A percentile compares a stretch with the other conserved stretches of the same genome.
phyloP scores from a whole-genome alignment of 805 yeast species.

The Hanseniaspora guilliermondii region DNA sequence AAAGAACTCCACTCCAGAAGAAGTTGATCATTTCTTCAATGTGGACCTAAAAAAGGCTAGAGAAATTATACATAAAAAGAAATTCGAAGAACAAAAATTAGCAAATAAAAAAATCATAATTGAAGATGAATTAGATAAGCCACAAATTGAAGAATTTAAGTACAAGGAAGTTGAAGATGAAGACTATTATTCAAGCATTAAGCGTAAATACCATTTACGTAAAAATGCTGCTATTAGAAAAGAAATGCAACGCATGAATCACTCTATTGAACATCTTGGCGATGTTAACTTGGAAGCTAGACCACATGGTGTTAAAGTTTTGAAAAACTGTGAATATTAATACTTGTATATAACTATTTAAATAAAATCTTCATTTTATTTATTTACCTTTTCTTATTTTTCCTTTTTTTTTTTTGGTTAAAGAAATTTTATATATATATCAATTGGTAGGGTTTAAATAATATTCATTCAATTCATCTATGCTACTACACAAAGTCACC shows the following conservation, averaged over 20 bases:
- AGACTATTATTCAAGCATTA: slow-evolving; percentile 16
- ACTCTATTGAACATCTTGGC: slow-evolving; percentile 2
- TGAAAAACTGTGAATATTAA: slow-evolving; percentile 3
- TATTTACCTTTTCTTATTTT: no score
- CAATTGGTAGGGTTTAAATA: slow-evolving; percentile 24
- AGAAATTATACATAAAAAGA: not conserved
- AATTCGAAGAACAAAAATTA: not conserved
- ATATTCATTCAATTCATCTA: slow-evolving; percentile 61
- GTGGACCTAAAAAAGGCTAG: slow-evolving; percentile 10
- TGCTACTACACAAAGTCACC: slow-evolving; percentile 76
- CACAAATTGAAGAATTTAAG: not conserved
- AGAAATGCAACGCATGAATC: not conserved
- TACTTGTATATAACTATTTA: slow-evolving; percentile 4
- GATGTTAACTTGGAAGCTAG: not conserved
- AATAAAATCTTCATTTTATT: not conserved
- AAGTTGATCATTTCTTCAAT: slow-evolving; percentile 1
- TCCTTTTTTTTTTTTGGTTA: not conserved
- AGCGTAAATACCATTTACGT: not conserved
- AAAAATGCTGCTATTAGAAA: not conserved
- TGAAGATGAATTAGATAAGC: not conserved
- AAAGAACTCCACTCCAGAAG: not conserved
- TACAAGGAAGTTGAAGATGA: slow-evolving; percentile 4
- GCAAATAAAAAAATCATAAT: not conserved
- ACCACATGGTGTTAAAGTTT: not conserved
- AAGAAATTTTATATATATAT: not conserved